Percentiles rank a stretch among this genome's conserved stretches.
Conservation (phyloP, 2,329 filamentous ascomycete genomes). For the Cercospora canescens region DNA sequence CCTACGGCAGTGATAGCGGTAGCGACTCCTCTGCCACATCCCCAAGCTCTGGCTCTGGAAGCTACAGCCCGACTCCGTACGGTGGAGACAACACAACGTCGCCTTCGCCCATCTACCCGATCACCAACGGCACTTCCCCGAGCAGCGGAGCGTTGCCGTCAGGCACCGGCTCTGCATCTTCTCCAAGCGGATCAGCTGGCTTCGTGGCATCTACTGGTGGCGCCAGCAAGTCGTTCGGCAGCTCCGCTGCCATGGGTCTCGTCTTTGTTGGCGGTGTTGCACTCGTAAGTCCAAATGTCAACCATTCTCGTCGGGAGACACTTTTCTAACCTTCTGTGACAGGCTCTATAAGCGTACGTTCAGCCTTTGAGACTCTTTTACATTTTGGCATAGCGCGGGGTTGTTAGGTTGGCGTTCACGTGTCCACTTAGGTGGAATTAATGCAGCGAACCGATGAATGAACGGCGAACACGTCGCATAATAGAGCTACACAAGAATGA, state of each 20-base stretch:
- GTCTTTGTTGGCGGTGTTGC: conserved; percentile 19
- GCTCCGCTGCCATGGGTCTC: conserved; percentile 18
- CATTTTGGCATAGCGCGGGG: neutral
- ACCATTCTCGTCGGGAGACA: neutral
- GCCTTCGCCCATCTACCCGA: conserved; percentile 4
- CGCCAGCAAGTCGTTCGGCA: conserved; percentile 5
- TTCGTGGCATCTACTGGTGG: conserved; percentile 10
- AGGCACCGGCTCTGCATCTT: conserved; percentile 10
- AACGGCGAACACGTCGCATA: neutral
- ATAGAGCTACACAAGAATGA: neutral
- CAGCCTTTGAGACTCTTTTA: neutral
- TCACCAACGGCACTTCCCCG: conserved; percentile 14
- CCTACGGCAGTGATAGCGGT: neutral
- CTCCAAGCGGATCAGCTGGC: conserved; percentile 8
- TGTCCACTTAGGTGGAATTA: neutral
- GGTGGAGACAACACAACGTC: neutral
- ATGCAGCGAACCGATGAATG: neutral
- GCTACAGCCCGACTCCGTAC: neutral
- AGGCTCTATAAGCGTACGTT: neutral
- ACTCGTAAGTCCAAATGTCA: conserved; percentile 9
- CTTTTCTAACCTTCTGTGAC: neutral
- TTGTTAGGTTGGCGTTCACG: neutral
- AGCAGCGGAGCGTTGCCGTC: conserved; percentile 9
- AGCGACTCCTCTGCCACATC: neutral
- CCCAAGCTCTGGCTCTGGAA: neutral